Percentiles rank a stretch among this genome's conserved stretches.
These are phyloP conservation scores for Yamadazyma dushanensis DNA, from an alignment of 1,139 yeast genomes.

Conservation along the genomic window DNA sequence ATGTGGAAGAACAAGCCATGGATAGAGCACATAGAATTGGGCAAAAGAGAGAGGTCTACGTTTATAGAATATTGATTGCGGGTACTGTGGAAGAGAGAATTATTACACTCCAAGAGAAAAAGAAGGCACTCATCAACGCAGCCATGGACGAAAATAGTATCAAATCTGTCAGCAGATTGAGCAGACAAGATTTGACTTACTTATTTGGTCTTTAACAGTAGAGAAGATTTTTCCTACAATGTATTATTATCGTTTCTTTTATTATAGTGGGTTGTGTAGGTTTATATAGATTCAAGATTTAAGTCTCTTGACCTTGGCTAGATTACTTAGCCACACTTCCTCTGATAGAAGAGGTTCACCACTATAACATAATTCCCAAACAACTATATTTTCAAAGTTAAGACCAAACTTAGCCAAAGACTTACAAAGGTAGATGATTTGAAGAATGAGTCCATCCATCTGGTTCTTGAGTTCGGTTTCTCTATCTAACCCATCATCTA, in stretches of 20 bases:
- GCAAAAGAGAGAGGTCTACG: slow-evolving; percentile 71
- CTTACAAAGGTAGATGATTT: slow-evolving; percentile 73
- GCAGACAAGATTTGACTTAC: slow-evolving; percentile 71
- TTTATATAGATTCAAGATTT: slow-evolving; percentile 17
- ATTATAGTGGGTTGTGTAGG: slow-evolving; percentile 2
- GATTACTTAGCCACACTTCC: slow-evolving; percentile 36
- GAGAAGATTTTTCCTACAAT: neutral
- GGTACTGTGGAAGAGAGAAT: slow-evolving; percentile 86
- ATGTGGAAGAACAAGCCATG: slow-evolving; percentile 93
- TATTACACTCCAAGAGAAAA: slow-evolving; percentile 68
- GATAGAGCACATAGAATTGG: slow-evolving; percentile 95
- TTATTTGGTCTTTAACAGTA: slow-evolving; percentile 60
- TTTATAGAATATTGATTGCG: slow-evolving; percentile 65
- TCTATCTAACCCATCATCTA: slow-evolving; percentile 19
- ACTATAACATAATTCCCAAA: slow-evolving; percentile 35
- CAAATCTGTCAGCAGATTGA: slow-evolving; percentile 62
- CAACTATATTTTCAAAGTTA: slow-evolving; percentile 56
- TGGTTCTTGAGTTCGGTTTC: slow-evolving; percentile 41
- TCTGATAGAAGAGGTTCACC: slow-evolving; percentile 25
- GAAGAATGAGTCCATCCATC: slow-evolving; percentile 65
- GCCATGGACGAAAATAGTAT: slow-evolving; percentile 76
- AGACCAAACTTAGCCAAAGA: slow-evolving; percentile 70
- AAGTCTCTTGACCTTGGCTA: slow-evolving; percentile 38
- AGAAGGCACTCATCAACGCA: slow-evolving; percentile 71
- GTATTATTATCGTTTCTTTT: neutral